These are phyloP conservation scores for Aureobasidium sp. DNA, from an alignment of 2,329 filamentous ascomycete genomes.

Conservation along the genomic window DNA sequence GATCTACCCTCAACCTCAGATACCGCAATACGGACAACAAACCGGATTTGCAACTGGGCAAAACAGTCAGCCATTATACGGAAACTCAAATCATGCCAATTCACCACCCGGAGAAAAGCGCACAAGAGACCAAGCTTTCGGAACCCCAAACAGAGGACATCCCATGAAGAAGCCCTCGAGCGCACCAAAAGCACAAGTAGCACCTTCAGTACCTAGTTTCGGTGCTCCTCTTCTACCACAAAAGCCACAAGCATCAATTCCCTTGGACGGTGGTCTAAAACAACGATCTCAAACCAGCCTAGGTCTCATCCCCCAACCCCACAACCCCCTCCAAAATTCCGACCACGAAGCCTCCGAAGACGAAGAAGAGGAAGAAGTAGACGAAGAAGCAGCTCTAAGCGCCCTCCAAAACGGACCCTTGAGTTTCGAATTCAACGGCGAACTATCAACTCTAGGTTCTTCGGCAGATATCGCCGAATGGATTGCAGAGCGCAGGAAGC, in stretches of 20 bases:
- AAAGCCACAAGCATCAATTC: conserved; percentile 18
- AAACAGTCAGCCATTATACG: neutral
- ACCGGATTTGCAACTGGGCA: neutral
- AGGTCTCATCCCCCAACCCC: conserved; percentile 66
- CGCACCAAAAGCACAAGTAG: conserved; percentile 25
- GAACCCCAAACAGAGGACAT: conserved; percentile 11
- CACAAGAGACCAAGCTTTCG: conserved; percentile 18
- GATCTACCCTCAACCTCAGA: neutral
- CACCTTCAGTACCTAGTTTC: conserved; percentile 37
- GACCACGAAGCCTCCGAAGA: conserved; percentile 44
- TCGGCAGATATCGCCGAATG: conserved; percentile 79
- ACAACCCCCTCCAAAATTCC: conserved; percentile 24
- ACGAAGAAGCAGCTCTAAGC: conserved; percentile 67
- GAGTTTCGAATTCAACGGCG: conserved; percentile 63
- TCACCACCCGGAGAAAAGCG: conserved; percentile 11
- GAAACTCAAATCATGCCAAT: neutral
- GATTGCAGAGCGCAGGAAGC: conserved; percentile 81
- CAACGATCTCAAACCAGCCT: conserved; percentile 77
- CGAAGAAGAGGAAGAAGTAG: conserved; percentile 64
- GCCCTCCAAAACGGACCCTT: conserved; percentile 29
- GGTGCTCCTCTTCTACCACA: conserved; percentile 29
- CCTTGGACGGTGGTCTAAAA: conserved; percentile 51
- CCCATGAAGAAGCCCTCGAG: conserved; percentile 24
- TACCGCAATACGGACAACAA: conserved; percentile 7
- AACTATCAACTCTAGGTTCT: conserved; percentile 58